phyloP scores from a whole-genome alignment of 768 basidiomycete genomes.

The Amanita subjunquillea region DNA sequence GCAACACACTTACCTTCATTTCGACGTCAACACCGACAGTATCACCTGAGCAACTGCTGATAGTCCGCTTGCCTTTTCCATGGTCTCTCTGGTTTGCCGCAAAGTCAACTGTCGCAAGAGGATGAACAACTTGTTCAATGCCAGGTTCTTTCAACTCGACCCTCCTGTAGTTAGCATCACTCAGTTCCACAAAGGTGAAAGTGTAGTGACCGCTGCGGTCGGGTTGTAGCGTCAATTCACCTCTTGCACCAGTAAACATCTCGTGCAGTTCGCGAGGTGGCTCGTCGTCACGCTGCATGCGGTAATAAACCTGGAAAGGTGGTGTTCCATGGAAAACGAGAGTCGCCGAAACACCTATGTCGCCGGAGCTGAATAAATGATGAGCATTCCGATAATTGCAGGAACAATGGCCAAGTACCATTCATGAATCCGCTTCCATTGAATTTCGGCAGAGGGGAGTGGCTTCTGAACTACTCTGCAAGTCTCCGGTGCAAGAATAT shows the following conservation, averaged over 20 bases:
- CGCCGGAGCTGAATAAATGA: slow-evolving; percentile 53
- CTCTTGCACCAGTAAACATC: slow-evolving; percentile 58
- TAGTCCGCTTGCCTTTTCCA: slow-evolving; percentile 37
- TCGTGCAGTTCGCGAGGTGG: slow-evolving; percentile 46
- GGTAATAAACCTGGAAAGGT: slow-evolving; percentile 81
- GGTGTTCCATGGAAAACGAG: slow-evolving; percentile 82
- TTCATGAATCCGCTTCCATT: slow-evolving; percentile 85
- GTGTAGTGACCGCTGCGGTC: slow-evolving; percentile 84
- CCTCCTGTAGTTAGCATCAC: slow-evolving; percentile 77
- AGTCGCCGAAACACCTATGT: slow-evolving; percentile 83
- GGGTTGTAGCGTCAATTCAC: slow-evolving; percentile 78
- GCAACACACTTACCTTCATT: slow-evolving; percentile 44
- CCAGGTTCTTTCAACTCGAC: slow-evolving; percentile 64
- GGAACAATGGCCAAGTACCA: slow-evolving; percentile 36
- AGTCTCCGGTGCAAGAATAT: slow-evolving; percentile 73
- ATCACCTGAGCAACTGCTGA: slow-evolving; percentile 75
- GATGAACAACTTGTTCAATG: slow-evolving; percentile 86
- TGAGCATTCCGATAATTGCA: not conserved
- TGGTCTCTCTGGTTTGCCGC: slow-evolving; percentile 25
- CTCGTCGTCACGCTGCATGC: slow-evolving; percentile 61
- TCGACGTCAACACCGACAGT: slow-evolving; percentile 71
- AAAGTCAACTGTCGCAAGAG: slow-evolving; percentile 74
- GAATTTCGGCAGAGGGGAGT: slow-evolving; percentile 72
- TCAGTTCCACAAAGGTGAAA: slow-evolving; percentile 71
- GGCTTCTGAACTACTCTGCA: slow-evolving; percentile 73